Evolutionary conservation across 2,329 filamentous ascomycete genomes (phyloP).

Genomic region (Xylaria sp.): DNA sequence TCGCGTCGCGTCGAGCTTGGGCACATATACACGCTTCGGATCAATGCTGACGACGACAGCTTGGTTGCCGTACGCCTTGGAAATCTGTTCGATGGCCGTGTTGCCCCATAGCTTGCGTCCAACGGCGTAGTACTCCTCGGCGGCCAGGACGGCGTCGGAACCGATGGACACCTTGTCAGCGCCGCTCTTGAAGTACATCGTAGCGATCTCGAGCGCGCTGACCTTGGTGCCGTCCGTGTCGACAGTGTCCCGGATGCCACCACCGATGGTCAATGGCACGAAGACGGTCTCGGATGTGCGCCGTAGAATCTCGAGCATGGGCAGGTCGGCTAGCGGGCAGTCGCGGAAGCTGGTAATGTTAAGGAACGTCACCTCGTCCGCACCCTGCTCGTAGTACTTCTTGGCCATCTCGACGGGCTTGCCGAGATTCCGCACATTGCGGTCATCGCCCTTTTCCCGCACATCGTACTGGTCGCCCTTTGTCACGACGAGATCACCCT

Average conservation of each 20-base stretch:
- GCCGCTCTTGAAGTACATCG: conserved; percentile 96
- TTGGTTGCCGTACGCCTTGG: conserved; percentile 91
- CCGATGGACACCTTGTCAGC: conserved; percentile 98
- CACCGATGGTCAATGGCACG: conserved; percentile 93
- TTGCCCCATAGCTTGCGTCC: conserved; percentile 77
- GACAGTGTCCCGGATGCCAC: conserved; percentile 91
- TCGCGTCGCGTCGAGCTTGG: conserved; percentile 74
- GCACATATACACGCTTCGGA: conserved; percentile 89
- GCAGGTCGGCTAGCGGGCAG: conserved; percentile 88
- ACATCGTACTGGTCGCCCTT: conserved; percentile 99
- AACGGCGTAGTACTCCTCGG: conserved; percentile 85
- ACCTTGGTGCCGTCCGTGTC: conserved; percentile 88
- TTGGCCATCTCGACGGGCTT: conserved; percentile 96
- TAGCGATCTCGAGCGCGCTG: conserved; percentile 91
- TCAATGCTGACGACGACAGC: conserved; percentile 97
- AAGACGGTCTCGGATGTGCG: conserved; percentile 91
- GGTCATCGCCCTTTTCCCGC: conserved; percentile 78
- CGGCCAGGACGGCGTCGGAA: conserved; percentile 90
- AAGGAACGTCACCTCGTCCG: conserved; percentile 95
- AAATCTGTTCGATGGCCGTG: conserved; percentile 96
- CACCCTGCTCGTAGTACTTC: conserved; percentile 94
- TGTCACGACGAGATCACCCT: conserved; percentile 94
- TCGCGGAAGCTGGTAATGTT: conserved; percentile 99
- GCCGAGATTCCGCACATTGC: conserved; percentile 87
- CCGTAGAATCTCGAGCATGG: conserved; percentile 94